Base-by-base conservation (phyloP, 1,139 yeast species). In the Nematodospora anomalae region DNA sequence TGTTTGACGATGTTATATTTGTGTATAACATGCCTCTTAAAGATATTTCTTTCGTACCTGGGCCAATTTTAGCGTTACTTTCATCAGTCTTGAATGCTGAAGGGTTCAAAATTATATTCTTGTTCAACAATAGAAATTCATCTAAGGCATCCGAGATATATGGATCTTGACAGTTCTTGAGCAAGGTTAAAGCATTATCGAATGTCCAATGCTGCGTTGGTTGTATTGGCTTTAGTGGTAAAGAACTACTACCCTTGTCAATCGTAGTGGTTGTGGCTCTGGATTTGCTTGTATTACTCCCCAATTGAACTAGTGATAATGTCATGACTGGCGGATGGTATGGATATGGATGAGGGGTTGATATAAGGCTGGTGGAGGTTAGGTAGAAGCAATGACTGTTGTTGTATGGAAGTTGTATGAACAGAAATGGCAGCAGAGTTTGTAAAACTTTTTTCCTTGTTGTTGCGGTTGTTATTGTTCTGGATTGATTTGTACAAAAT, bases 181-280 rank as follows among this genome's bases (percentile, higher is more conserved):
- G 49, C 11, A 71, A 51, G 4, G 62, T 46, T 28, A 66, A 53
- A 2, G 72, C 75, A 46, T 65, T 68, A 34, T 64, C 70, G 43
- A 71, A 65, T 1, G 71, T 65, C 78, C 78, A 62, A 27, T 53
- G 51, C 37, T 64, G 67, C 3, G 68, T 64, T 12, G 73, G 71
- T 35, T 64, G 65, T 29, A 60, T 56, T 16, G 67, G 62, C 44
- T 59, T 62, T 42, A 60, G 50, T 9, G 56, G 57, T 23, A 44
- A 40, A 37, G 39, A 36, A 33, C 18, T 15, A 9, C 14, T 16
- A 11, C 16, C 27, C 20, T 27, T 33, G 21, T 27, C 27, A 12
- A 18, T 24, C 16, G 30, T 26, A 10, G 29, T 28, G n/a, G n/a
- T n/a, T n/a, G n/a, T n/a, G n/a, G n/a, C n/a, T n/a, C n/a, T n/a